Percentiles rank a stretch among this genome's conserved stretches.
These are phyloP conservation scores for Phialophora macrospora DNA, from an alignment of 2,329 filamentous ascomycete species.

Conservation along the genomic window DNA sequence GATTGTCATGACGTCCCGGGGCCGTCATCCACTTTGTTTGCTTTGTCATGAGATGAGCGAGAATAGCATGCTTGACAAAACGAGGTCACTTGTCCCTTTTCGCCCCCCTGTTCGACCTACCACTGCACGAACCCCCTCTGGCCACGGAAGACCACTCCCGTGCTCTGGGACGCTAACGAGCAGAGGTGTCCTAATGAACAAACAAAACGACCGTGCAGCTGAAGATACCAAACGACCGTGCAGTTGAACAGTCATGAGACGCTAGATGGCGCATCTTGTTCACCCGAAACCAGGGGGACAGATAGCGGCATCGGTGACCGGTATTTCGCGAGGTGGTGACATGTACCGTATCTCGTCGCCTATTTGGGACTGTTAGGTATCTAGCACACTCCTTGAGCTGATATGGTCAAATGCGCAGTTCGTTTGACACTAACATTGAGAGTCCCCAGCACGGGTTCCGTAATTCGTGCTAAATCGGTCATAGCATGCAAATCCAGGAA, in stretches of 20 bases:
- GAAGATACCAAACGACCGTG: no score
- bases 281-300: no score
- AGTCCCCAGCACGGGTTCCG: no score
- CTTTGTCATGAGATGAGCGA: not conserved
- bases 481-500: not conserved
- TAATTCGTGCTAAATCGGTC: not conserved
- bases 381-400: not conserved
- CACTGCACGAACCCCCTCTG: not conserved
- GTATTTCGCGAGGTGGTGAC: not conserved
- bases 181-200: no score
- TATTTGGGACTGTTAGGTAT: no score
- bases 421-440: no score
- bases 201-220: no score
- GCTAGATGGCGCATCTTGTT: not conserved
- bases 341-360: not conserved
- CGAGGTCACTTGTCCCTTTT: not conserved
- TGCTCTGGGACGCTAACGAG: no score
- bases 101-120: not conserved
- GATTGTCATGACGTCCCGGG: not conserved
- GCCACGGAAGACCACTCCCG: not conserved
- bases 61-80: not conserved
- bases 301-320: no score
- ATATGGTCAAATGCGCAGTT: not conserved
- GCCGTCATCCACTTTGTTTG: not conserved
- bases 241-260: no score